Evolutionary conservation across 2,329 filamentous ascomycete genomes (phyloP), one percentile per base, ranked within the genome.

Genomic region (Penicillium expansum): DNA sequence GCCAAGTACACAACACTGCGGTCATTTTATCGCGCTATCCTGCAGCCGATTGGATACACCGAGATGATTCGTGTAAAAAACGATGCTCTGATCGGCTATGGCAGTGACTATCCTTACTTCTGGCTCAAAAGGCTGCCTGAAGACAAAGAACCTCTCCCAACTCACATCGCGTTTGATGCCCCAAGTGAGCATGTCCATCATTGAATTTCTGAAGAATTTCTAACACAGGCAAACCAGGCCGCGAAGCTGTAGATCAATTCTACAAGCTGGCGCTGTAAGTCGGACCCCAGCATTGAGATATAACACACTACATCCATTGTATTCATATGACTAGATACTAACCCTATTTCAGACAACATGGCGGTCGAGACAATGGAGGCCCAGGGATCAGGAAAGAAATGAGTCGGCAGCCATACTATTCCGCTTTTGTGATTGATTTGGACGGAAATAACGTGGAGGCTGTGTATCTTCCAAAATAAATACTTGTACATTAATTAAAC

Each of bases 321-420:
- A 14, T n/a, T n/a, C n/a, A n/a, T n/a, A 33, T 37, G 9, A 4
- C 14, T 13, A 8, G 9, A 11, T 3, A 2, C 29, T 47, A 14
- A 29, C 8, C 3, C 16, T 7, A n/a, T 30, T 27, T 9, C 4
- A 48, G 52, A 16, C n/a, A 54, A 22, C 18, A 54, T 48, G 52
- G 52, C 5, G 44, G 33, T 4, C 43, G 29, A 13, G 44, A 48
- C 18, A 54, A 54, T 27, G 52, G 44, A 41, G 43, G 41, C 2
- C 52, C 52, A 20, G 52, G 52, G 6, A 48, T 54, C 18, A 41
- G 52, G 16, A 33, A 54, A 14, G 52, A 54, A 16, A 54, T 54
- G 52, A 54, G 52, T 48, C 43, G 43, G 2, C 51, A 54, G 22
- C 51, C 51, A 1, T 54, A 54, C 43, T 54, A 54, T 27, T 38